Evolutionary conservation across 2,329 filamentous ascomycete genomes (phyloP).

Genomic region (Beauveria varroae): DNA sequence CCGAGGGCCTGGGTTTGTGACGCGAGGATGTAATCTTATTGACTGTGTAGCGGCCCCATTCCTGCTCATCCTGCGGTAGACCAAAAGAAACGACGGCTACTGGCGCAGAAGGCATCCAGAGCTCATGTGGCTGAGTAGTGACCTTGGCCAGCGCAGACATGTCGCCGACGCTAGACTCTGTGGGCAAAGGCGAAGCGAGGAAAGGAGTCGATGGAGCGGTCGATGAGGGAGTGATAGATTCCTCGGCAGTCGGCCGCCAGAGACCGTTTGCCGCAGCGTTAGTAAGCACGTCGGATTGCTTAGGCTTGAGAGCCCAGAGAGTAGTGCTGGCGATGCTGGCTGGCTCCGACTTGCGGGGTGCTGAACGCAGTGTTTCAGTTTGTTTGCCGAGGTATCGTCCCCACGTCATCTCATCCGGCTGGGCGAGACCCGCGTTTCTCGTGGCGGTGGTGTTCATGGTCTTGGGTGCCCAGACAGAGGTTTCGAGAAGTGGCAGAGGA

Average conservation of each 20-base stretch:
- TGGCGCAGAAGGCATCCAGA: constrained; percentile 1
- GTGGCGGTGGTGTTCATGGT: neutral
- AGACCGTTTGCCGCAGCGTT: neutral
- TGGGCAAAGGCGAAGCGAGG: constrained; percentile 12
- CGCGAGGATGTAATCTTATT: neutral
- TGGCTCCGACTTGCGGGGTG: constrained; percentile 9
- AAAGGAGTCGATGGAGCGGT: constrained; percentile 12
- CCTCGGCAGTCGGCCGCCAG: neutral
- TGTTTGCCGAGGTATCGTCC: constrained; percentile 20
- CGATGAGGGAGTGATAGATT: neutral
- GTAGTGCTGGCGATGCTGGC: constrained; percentile 7
- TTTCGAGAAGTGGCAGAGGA: neutral
- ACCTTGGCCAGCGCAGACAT: constrained; percentile 6
- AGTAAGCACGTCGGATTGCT: neutral
- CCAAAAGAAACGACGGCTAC: neutral
- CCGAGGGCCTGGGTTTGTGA: neutral
- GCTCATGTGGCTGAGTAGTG: constrained; percentile 10
- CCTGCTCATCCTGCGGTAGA: neutral
- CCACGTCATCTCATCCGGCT: constrained; percentile 30
- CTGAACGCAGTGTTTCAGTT: constrained; percentile 4
- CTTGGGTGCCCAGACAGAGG: constrained; percentile 10
- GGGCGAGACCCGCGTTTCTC: constrained; percentile 22
- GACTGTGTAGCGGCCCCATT: neutral
- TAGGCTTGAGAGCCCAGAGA: neutral
- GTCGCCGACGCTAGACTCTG: constrained; percentile 11